phyloP scores from a whole-genome alignment of 2,329 filamentous ascomycete genomes.

The Neospermospora avenae region DNA sequence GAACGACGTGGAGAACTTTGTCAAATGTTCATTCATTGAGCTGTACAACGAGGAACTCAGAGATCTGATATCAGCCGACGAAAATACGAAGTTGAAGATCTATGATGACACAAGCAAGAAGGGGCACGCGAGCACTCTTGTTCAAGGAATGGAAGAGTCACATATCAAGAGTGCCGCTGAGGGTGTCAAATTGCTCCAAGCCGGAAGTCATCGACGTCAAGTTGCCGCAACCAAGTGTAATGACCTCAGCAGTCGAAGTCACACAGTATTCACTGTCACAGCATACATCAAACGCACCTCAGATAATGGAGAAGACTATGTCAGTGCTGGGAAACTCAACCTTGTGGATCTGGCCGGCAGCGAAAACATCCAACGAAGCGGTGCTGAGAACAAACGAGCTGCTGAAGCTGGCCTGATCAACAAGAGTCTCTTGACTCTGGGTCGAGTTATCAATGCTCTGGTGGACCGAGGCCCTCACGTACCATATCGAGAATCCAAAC shows the following conservation, averaged over 20 bases:
- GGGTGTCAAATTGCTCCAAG: slow-evolving; percentile 83
- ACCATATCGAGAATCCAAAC: slow-evolving; percentile 88
- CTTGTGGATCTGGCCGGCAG: slow-evolving; percentile 95
- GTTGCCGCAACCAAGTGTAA: slow-evolving; percentile 99
- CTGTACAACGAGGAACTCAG: slow-evolving; percentile 97
- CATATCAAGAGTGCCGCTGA: slow-evolving; percentile 82
- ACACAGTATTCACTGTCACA: slow-evolving; percentile 96
- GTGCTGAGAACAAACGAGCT: slow-evolving; percentile 96
- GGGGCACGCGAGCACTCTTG: slow-evolving; percentile 79
- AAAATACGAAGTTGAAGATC: slow-evolving; percentile 85
- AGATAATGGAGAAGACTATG: slow-evolving; percentile 83
- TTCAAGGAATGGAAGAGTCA: slow-evolving; percentile 97
- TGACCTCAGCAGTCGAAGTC: slow-evolving; percentile 92
- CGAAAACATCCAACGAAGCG: slow-evolving; percentile 95
- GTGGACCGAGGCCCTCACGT: slow-evolving; percentile 90
- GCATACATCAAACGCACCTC: slow-evolving; percentile 80
- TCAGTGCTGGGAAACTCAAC: slow-evolving; percentile 91
- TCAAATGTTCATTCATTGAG: slow-evolving; percentile 98
- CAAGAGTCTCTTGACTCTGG: slow-evolving; percentile 91
- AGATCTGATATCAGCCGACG: slow-evolving; percentile 80
- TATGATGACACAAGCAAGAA: slow-evolving; percentile 87
- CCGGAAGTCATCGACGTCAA: slow-evolving; percentile 89
- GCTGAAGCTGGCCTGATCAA: slow-evolving; percentile 96
- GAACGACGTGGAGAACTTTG: slow-evolving; percentile 77
- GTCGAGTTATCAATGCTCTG: slow-evolving; percentile 94